Evolutionary conservation across 1,284 basidiomycete genomes (phyloP), one percentile per base, ranked within the genome.

Genomic region (Butyriboletus appendiculatus): DNA sequence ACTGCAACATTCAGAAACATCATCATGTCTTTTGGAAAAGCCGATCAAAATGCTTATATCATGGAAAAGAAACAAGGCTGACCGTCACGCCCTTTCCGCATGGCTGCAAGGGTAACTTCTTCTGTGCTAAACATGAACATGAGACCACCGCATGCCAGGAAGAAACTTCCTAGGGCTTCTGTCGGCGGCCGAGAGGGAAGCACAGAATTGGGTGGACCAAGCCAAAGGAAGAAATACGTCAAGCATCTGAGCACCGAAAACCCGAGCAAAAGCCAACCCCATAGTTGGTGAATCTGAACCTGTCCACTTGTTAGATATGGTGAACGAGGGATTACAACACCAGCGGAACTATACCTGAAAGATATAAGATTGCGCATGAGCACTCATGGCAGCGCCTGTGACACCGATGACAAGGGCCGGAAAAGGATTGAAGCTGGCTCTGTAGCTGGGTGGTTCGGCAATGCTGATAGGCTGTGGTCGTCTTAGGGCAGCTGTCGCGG

Each of bases 201-300:
- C 20, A 89, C 80, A 2, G 89, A 92, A 14, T 78, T 77, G 14
- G 87, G 86, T 16, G 89, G 88, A 32, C 84, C 81, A 46, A 97
- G 78, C 90, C 90, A 98, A 44, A 97, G 80, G 82, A 97, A 94
- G 75, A 95, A 93, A 73, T 98, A 98, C 4, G 96, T 98, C 41
- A 94, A 64, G 67, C 85, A 92, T 40, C 94, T 82, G 53, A 94
- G 73, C 15, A 90, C 74, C 3, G 88, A 80, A 69, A 92, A 96
- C 2, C 79, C 88, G 26, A 88, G 80, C n/a, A 98, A 84, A n/a
- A 96, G 79, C 71, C 86, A 84, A 45, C 96, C 96, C 96, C 96
- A 98, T 1, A 98, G 79, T 45, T 80, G 73, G 71, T 98, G 96
- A 53, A 98, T 90, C 69, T 92, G 84, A 41, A 96, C 88, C 81